These are phyloP conservation scores for Pyrenula massariospora DNA, from an alignment of 495 filamentous ascomycete genomes.

Conservation along the genomic window DNA sequence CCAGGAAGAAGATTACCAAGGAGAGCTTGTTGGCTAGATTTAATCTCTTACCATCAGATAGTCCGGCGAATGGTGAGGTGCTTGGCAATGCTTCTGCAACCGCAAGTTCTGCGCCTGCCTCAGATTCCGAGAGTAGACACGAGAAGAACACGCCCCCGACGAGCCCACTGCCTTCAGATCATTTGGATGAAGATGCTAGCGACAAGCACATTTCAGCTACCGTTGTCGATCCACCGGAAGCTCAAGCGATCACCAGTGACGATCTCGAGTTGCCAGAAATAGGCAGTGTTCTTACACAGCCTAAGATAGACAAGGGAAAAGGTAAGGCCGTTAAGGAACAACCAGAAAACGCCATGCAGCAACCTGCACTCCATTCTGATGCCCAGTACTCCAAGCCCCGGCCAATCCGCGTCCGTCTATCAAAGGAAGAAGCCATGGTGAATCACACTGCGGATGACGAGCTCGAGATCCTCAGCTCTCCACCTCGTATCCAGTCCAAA, in stretches of 20 bases:
- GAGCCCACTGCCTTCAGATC: slow-evolving; percentile 20
- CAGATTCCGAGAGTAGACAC: slow-evolving; percentile 33
- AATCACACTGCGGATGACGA: slow-evolving; percentile 46
- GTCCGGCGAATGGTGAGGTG: slow-evolving; percentile 9
- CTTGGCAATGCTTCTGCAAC: slow-evolving; percentile 25
- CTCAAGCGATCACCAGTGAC: not conserved
- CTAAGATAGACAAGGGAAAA: slow-evolving; percentile 40
- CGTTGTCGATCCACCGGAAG: not conserved
- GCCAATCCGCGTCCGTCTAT: slow-evolving; percentile 27
- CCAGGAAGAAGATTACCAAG: slow-evolving; percentile 86
- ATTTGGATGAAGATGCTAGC: not conserved
- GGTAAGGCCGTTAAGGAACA: slow-evolving; percentile 24
- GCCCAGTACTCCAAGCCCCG: slow-evolving; percentile 1
- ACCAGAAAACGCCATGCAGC: slow-evolving; percentile 3
- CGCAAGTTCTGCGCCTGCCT: slow-evolving; percentile 31
- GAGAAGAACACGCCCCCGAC: slow-evolving; percentile 38
- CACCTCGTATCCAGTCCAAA: slow-evolving; percentile 23
- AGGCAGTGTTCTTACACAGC: slow-evolving; percentile 7
- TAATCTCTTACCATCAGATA: slow-evolving; percentile 46
- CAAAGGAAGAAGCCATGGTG: slow-evolving; percentile 23
- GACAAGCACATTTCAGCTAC: not conserved
- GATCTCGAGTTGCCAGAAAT: slow-evolving; percentile 11
- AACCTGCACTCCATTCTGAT: not conserved
- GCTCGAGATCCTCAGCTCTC: slow-evolving; percentile 44
- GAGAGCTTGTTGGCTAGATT: slow-evolving; percentile 75